Conservation (phyloP, 1,139 yeast species). For the Zygosaccharomyces sapae region DNA sequence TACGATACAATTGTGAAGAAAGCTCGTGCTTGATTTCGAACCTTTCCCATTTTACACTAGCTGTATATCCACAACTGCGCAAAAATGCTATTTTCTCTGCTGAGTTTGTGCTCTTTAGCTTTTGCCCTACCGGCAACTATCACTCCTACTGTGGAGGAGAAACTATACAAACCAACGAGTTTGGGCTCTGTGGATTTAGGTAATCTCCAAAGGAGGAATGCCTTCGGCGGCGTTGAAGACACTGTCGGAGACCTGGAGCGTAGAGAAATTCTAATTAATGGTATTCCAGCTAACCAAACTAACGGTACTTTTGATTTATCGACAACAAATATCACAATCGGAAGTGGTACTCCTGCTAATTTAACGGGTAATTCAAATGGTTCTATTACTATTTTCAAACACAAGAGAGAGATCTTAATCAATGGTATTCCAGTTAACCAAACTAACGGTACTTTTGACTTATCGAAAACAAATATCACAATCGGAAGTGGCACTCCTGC, state of each 20-base stretch:
- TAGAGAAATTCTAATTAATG: background rate
- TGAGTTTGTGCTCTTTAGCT: background rate
- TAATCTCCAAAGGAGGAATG: background rate
- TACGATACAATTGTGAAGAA: background rate
- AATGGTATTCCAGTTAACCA: background rate
- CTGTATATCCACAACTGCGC: background rate
- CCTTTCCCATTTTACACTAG: too few species aligned
- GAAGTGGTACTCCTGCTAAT: background rate
- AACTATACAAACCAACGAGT: background rate
- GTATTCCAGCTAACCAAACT: constrained; percentile 1
- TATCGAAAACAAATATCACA: background rate
- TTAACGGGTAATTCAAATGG: constrained; percentile 2
- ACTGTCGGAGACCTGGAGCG: background rate
- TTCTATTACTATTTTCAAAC: background rate
- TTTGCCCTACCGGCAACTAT: background rate
- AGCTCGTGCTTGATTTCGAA: background rate
- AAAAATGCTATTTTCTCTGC: background rate
- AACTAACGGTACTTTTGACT: background rate
- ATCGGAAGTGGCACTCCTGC: background rate
- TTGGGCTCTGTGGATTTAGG: background rate
- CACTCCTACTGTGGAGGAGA: background rate
- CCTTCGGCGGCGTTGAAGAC: background rate
- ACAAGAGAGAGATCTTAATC: background rate
- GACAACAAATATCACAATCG: background rate
- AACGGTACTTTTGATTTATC: constrained; percentile 2